Evolutionary conservation across 2,329 filamentous ascomycete species (phyloP), one percentile per base, ranked within the genome.

Genomic region (Penicillium sumatraense): DNA sequence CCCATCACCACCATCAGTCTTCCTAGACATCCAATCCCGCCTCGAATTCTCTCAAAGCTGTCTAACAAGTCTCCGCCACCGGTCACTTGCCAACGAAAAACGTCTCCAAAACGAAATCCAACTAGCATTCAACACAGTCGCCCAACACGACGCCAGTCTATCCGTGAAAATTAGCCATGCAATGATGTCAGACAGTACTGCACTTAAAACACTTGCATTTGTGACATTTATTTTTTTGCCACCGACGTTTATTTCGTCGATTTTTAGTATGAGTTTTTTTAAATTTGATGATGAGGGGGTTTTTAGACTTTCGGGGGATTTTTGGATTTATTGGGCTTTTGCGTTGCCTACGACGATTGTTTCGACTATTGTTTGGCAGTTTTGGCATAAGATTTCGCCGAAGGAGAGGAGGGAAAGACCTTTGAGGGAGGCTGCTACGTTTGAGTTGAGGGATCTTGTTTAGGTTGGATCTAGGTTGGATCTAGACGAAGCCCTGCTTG

Each of bases 201-300:
- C 80, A 1, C 83, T 84, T 80, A 80, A 78, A 63, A 80, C 78
- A 0, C 72, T 84, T 41, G 76, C 81, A 0, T 72, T 81, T 14
- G 67, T 83, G 0, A 81, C 81, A 0, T 61, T 82, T 6, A 65
- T 71, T 0, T 84, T 84, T 35, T 64, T 84, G 0, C 82, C 82
- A 0, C 75, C 79, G 0, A 84, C 82, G 0, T 83, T 83, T 57
- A 72, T 83, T 14, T 80, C 41, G 40, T 64, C 66, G 8, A 51
- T 73, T 23, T 73, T 73, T 58, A 70, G 70, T 47, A 73, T 68
- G 62, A 65, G 62, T 10, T 73, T 73, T 54, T 72, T 72, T 49
- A 58, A 67, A 23, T 67, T 63, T 13, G 56, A 57, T n/a, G 52
- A 52, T 11, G 56, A 60, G 23, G 55, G 59, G 18, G 59, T 60